Percentiles rank a stretch among this genome's conserved stretches.
Evolutionary conservation across 257 asterid genomes (phyloP).

Genomic region (Solanum pinnatisectum): DNA sequence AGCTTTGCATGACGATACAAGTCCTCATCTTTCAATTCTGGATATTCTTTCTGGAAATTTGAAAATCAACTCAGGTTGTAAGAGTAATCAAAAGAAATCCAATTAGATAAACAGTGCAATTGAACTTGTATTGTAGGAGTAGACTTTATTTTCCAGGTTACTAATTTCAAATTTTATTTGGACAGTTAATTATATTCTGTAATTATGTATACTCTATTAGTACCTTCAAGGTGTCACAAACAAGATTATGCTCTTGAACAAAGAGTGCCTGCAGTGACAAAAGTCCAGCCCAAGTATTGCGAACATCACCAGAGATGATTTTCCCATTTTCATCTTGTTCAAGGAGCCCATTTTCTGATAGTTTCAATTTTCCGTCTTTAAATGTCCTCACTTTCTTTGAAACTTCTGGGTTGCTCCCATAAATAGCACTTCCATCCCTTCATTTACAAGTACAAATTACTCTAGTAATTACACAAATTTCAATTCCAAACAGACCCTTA

Average conservation of each 20-base stretch:
- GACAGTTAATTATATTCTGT: too few relatives aligned
- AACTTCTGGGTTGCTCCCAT: slow-evolving; percentile 30
- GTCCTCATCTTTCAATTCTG: slow-evolving; percentile 30
- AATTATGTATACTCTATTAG: neutral
- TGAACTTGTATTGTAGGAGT: too few relatives aligned
- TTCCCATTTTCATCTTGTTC: slow-evolving; percentile 23
- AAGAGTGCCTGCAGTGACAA: slow-evolving; percentile 44
- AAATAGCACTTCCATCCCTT: slow-evolving; percentile 65
- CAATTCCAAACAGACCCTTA: neutral
- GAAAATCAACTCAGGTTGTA: too few relatives aligned
- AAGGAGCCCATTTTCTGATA: slow-evolving; percentile 38
- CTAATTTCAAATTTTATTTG: too few relatives aligned
- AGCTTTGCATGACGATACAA: slow-evolving; percentile 41
- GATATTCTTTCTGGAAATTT: slow-evolving; percentile 31
- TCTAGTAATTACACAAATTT: too few relatives aligned
- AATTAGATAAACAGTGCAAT: too few relatives aligned
- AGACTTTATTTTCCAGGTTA: too few relatives aligned
- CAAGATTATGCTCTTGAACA: slow-evolving; percentile 47
- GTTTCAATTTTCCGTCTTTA: slow-evolving; percentile 52
- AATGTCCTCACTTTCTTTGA: slow-evolving; percentile 31
- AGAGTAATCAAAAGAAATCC: too few relatives aligned
- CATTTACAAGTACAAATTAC: neutral
- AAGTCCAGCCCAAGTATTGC: slow-evolving; percentile 66
- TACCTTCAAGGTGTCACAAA: slow-evolving; percentile 51
- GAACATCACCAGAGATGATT: slow-evolving; percentile 42